Conservation (phyloP, 2,329 filamentous ascomycete genomes). For the Fusarium cyanostomum region DNA sequence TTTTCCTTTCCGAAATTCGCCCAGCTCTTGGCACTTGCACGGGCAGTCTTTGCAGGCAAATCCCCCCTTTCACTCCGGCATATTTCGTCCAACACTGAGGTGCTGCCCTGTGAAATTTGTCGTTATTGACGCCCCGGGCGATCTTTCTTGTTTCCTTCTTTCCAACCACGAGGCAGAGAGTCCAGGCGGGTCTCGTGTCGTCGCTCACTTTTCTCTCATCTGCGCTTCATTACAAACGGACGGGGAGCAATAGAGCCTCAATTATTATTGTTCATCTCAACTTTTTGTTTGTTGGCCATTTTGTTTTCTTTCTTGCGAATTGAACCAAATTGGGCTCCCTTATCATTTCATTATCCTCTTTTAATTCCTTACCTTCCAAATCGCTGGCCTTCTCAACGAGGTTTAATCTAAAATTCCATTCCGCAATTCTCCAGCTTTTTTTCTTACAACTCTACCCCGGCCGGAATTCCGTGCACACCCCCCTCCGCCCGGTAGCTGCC, state of each 20-base stretch:
- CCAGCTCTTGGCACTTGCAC: background rate
- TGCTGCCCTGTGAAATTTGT: background rate
- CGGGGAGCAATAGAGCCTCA: slow-evolving; percentile 21
- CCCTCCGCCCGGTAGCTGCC: slow-evolving; percentile 43
- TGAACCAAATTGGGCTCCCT: background rate
- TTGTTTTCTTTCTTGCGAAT: slow-evolving; percentile 3
- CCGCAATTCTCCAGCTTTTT: slow-evolving; percentile 1
- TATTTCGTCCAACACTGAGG: slow-evolving; percentile 6
- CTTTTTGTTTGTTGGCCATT: background rate
- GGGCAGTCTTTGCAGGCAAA: background rate
- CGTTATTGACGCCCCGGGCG: background rate
- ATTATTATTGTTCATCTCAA: slow-evolving; percentile 19
- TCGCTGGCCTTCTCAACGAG: background rate
- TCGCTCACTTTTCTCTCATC: background rate
- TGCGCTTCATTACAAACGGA: slow-evolving; percentile 10
- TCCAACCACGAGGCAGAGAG: background rate
- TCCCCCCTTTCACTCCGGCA: slow-evolving; percentile 10
- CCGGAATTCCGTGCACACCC: slow-evolving; percentile 41
- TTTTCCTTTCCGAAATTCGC: slow-evolving; percentile 13
- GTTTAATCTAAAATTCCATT: background rate
- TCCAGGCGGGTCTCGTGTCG: slow-evolving; percentile 8
- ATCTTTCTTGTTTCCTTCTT: slow-evolving; percentile 1
- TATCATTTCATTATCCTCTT: background rate
- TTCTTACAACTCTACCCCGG: slow-evolving; percentile 30
- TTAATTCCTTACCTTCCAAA: slow-evolving; percentile 13